phyloP scores from a whole-genome alignment of 495 filamentous ascomycete genomes.

The Xylaria flabelliformis region DNA sequence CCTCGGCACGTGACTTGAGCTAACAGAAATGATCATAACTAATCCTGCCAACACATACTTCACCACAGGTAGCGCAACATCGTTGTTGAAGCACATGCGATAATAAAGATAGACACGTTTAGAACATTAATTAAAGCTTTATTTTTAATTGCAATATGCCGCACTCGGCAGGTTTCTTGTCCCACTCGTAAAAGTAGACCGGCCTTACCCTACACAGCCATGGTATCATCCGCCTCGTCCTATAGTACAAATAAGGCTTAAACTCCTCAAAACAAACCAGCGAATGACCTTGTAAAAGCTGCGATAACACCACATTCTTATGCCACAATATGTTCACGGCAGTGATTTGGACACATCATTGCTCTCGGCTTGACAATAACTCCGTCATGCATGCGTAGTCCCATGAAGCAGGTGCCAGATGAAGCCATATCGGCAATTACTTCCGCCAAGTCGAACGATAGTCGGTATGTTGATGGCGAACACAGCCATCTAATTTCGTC shows the following conservation, averaged over 20 bases:
- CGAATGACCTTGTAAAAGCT: not conserved
- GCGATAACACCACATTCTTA: not conserved
- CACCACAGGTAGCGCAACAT: not conserved
- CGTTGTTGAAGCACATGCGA: not conserved
- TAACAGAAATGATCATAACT: not conserved
- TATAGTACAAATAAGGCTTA: slow-evolving; percentile 21
- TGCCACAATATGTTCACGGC: not conserved
- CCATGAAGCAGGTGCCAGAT: not conserved
- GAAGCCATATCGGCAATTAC: slow-evolving; percentile 11
- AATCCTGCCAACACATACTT: not conserved
- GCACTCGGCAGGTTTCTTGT: slow-evolving; percentile 1
- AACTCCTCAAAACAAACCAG: slow-evolving; percentile 4
- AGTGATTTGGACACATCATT: not conserved
- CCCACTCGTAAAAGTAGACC: slow-evolving; percentile 15
- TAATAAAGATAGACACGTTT: not conserved
- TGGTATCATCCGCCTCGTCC: slow-evolving; percentile 15
- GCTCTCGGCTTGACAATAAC: slow-evolving; percentile 9
- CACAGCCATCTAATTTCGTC: not conserved
- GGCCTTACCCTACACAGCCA: not conserved
- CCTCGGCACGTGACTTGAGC: slow-evolving; percentile 5
- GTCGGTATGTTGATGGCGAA: not conserved
- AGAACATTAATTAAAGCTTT: slow-evolving; percentile 12
- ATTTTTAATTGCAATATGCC: slow-evolving; percentile 7
- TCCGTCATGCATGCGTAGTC: not conserved
- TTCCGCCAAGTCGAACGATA: not conserved